Conservation (phyloP, 345 rosid species). For the Salix koriyanagi region DNA sequence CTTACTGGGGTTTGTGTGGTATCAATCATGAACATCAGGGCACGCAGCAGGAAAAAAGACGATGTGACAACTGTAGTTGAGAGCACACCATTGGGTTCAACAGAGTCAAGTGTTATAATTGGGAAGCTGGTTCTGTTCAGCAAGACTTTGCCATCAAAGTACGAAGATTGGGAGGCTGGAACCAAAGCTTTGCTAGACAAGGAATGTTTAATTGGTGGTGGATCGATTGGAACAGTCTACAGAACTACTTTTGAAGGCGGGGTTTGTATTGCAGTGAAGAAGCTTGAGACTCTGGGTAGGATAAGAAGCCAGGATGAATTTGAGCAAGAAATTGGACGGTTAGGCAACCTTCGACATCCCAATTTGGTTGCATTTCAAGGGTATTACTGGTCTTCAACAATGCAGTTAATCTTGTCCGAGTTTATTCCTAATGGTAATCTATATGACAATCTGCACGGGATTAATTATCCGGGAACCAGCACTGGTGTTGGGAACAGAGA, state of each 20-base stretch:
- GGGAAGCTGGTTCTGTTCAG: constrained; percentile 94
- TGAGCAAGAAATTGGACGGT: constrained; percentile 77
- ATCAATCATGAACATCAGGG: constrained; percentile 71
- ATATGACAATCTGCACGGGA: constrained; percentile 68
- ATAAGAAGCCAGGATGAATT: constrained; percentile 88
- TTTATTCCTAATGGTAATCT: constrained; percentile 71
- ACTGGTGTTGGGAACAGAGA: constrained; percentile 58
- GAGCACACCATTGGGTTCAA: constrained; percentile 72
- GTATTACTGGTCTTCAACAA: constrained; percentile 79
- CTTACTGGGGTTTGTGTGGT: constrained; percentile 76
- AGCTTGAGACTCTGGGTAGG: constrained; percentile 81
- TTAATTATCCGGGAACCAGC: constrained; percentile 54
- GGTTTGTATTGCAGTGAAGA: constrained; percentile 85
- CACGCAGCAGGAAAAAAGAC: constrained; percentile 50
- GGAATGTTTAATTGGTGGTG: constrained; percentile 75
- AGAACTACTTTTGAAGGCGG: constrained; percentile 83
- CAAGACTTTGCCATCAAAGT: constrained; percentile 83
- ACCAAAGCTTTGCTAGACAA: constrained; percentile 88
- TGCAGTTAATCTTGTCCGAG: constrained; percentile 77
- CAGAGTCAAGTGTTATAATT: constrained; percentile 61
- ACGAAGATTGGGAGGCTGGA: constrained; percentile 96
- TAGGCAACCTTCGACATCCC: constrained; percentile 65
- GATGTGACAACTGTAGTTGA: constrained; percentile 49
- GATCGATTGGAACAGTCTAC: constrained; percentile 86
- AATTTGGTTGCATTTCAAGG: constrained; percentile 85